phyloP scores from a whole-genome alignment of 2,329 filamentous ascomycete genomes.

The Xylaria sp. region DNA sequence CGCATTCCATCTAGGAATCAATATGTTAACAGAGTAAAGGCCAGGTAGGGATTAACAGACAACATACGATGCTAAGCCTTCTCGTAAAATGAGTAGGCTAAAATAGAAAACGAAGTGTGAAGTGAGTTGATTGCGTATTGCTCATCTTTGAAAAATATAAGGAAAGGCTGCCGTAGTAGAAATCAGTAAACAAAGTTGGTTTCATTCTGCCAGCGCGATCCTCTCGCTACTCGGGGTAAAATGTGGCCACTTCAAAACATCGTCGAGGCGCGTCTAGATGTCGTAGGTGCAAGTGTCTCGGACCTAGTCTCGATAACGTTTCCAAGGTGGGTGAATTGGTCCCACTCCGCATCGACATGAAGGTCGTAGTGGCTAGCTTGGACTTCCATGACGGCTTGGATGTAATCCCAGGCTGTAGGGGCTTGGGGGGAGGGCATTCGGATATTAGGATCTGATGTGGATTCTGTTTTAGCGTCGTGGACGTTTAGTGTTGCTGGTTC shows the following conservation, averaged over 20 bases:
- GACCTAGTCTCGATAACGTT: constrained; percentile 36
- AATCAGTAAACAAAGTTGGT: not conserved
- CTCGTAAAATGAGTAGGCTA: too few relatives aligned
- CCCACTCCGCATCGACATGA: constrained; percentile 41
- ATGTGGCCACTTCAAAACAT: constrained; percentile 8
- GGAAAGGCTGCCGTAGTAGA: not conserved
- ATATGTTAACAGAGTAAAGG: not conserved
- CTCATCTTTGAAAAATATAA: too few relatives aligned
- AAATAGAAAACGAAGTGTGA: too few relatives aligned
- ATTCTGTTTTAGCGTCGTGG: constrained; percentile 34
- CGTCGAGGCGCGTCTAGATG: constrained; percentile 5
- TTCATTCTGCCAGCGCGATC: not conserved
- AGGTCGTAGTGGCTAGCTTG: constrained; percentile 36
- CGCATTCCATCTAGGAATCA: not conserved
- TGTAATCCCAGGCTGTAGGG: constrained; percentile 41
- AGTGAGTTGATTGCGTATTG: too few relatives aligned
- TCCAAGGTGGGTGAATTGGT: constrained; percentile 42
- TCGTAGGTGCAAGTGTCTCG: not conserved
- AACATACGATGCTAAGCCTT: too few relatives aligned
- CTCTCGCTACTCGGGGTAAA: not conserved
- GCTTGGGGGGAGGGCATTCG: constrained; percentile 41
- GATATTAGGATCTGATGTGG: constrained; percentile 26
- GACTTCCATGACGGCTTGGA: constrained; percentile 43
- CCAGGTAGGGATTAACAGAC: too few relatives aligned
- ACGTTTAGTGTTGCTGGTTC: constrained; percentile 39